Base-by-base conservation (phyloP, 192 early-diverging fungal genomes). In the Pilobolus umbonatus region DNA sequence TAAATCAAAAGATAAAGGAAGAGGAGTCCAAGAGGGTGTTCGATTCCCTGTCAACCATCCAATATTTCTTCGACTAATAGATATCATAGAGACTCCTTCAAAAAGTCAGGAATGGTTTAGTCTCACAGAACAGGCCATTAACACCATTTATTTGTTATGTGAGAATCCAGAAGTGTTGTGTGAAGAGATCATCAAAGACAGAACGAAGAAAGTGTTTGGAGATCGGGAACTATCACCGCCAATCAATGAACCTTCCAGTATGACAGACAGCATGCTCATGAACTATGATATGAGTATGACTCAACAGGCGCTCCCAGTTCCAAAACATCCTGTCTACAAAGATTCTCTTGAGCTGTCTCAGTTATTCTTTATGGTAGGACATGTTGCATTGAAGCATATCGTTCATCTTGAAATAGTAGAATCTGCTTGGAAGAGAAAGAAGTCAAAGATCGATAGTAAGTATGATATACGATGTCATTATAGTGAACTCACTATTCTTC, bases 371-470 rank as follows among this genome's bases (percentile, higher is more conserved):
- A 75, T 97, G 26, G 87, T 95, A 26, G 96, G 97, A 0, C 97
- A 99, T 70, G 84, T 96, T 14, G 96, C 92, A 0, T 88, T 98
- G 60, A 95, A 97, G 74, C 89, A 96, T 62, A 94, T 96, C 65
- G 94, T 96, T 29, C 87, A 96, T 70, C 74, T 99, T 44, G 97
- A 99, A 76, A 79, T 84, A 2, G 85, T 98, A 22, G 97, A 99
- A 72, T 77, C 85, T 15, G 95, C 94, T 36, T 92, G 88, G 78
- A 99, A 99, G 73, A 77, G 92, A 22, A 79, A 87, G 62, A 94
- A 87, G 72, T 58, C 58, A 0, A 64, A 61, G 14, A 62, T 57
- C 6, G 63, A 67, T 21, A 48, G 65, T 73, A 57, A 46, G 51
- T 43, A 38, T 25, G 26, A 30, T 58, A 29, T 17, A 26, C 11